Percentiles rank a stretch among this genome's conserved stretches.
Evolutionary conservation across 1,139 yeast genomes (phyloP).

Genomic region (Geotrichum restrictum): DNA sequence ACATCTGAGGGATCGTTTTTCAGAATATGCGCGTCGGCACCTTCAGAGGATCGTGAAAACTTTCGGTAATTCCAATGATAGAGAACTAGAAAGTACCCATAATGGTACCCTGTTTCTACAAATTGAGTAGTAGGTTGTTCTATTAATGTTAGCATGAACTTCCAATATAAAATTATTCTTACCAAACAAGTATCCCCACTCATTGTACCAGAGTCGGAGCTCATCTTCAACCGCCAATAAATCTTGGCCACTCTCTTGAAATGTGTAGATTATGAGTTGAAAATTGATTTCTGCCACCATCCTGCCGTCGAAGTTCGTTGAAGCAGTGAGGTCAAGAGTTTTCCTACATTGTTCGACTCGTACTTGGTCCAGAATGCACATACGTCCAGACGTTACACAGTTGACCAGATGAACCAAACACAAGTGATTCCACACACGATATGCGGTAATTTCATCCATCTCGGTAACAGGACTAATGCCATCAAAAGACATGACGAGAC

Average conservation of each 20-base stretch:
- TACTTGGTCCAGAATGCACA: slow-evolving; percentile 64
- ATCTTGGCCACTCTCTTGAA: slow-evolving; percentile 45
- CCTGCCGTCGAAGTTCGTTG: slow-evolving; percentile 81
- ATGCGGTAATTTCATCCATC: slow-evolving; percentile 49
- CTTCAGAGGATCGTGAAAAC: slow-evolving; percentile 3
- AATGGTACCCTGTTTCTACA: slow-evolving; percentile 69
- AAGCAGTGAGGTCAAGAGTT: slow-evolving; percentile 55
- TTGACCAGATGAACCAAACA: slow-evolving; percentile 65
- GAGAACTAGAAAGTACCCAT: slow-evolving; percentile 53
- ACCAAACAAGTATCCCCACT: slow-evolving; percentile 63
- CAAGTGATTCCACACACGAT: slow-evolving; percentile 69
- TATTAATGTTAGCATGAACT: not conserved
- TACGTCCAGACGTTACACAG: slow-evolving; percentile 67
- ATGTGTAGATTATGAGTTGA: slow-evolving; percentile 59
- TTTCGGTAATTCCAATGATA: slow-evolving; percentile 37
- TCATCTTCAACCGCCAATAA: slow-evolving; percentile 38
- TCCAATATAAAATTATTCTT: not conserved
- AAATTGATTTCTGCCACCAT: slow-evolving; percentile 79
- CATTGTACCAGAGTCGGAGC: slow-evolving; percentile 58
- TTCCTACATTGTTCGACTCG: slow-evolving; percentile 61
- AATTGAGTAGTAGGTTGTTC: slow-evolving; percentile 73
- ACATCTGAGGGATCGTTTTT: slow-evolving; percentile 18
- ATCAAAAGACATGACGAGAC: slow-evolving; percentile 38
- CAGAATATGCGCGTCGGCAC: slow-evolving; percentile 4
- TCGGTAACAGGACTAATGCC: slow-evolving; percentile 42